Conservation (phyloP, 2,329 filamentous ascomycete species). For the Aspergillus ochraceoroseus region DNA sequence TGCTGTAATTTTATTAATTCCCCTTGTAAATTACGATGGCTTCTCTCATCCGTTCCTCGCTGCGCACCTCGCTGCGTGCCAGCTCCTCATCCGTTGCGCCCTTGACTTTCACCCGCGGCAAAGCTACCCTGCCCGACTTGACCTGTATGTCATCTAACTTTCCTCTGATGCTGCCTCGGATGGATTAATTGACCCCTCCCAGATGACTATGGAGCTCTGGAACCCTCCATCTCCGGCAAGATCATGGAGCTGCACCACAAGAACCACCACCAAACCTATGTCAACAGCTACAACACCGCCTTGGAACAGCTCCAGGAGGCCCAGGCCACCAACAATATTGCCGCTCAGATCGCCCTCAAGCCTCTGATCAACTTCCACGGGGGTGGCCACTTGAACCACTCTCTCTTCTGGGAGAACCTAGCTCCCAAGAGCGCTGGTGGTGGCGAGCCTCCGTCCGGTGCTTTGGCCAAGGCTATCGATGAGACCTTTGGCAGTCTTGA, state of each 20-base stretch:
- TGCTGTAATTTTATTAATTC: slow-evolving; percentile 12
- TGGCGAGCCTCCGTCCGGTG: slow-evolving; percentile 58
- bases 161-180: background rate
- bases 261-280: slow-evolving; percentile 92
- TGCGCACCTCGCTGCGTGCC: slow-evolving; percentile 68
- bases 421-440: slow-evolving; percentile 59
- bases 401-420: slow-evolving; percentile 64
- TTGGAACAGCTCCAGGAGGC: slow-evolving; percentile 64
- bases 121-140: slow-evolving; percentile 90
- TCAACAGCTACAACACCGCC: slow-evolving; percentile 80
- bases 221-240: slow-evolving; percentile 74
- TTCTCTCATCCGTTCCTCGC: slow-evolving; percentile 66
- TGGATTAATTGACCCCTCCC: background rate
- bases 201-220: slow-evolving; percentile 97
- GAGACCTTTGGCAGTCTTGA: slow-evolving; percentile 56
- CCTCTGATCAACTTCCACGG: slow-evolving; percentile 62
- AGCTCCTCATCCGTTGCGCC: slow-evolving; percentile 55
- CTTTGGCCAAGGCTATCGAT: slow-evolving; percentile 56
- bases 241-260: slow-evolving; percentile 97
- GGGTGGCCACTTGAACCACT: slow-evolving; percentile 60
- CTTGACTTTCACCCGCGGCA: slow-evolving; percentile 74
- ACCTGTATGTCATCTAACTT: slow-evolving; percentile 53
- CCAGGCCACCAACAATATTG: slow-evolving; percentile 50
- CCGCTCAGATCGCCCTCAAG: slow-evolving; percentile 56
- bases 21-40: slow-evolving; percentile 55